phyloP scores from a whole-genome alignment of 768 basidiomycete genomes.

The Rhizopogon roseolus region DNA sequence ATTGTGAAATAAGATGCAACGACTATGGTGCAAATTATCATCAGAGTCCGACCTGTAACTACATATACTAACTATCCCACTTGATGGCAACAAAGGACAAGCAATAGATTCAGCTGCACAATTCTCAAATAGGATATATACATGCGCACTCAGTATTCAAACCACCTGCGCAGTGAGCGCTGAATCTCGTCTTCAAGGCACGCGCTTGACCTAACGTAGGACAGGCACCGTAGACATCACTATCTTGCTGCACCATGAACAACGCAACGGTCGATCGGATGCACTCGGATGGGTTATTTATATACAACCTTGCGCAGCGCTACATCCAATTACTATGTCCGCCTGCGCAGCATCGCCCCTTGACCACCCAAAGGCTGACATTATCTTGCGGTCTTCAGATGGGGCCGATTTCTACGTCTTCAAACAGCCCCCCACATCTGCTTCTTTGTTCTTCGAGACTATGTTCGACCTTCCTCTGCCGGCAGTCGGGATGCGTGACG shows the following conservation, averaged over 20 bases:
- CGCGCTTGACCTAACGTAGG: not conserved
- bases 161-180: not conserved
- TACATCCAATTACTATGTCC: no score
- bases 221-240: not conserved
- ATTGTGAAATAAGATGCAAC: not conserved
- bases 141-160: not conserved
- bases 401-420: slow-evolving; percentile 14
- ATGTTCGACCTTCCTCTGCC: slow-evolving; percentile 1
- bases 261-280: not conserved
- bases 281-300: not conserved
- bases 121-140: not conserved
- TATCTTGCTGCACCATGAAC: not conserved
- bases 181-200: not conserved
- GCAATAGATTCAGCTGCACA: not conserved
- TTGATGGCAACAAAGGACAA: no score
- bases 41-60: no score
- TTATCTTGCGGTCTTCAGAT: slow-evolving; percentile 14
- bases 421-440: slow-evolving; percentile 17
- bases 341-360: slow-evolving; percentile 7
- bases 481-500: not conserved
- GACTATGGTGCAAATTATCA: no score
- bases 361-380: slow-evolving; percentile 4
- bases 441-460: slow-evolving; percentile 13
- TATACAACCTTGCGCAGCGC: no score
- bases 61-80: no score